Conservation (phyloP, 441 rosid genomes). For the Mallotus repandus region DNA sequence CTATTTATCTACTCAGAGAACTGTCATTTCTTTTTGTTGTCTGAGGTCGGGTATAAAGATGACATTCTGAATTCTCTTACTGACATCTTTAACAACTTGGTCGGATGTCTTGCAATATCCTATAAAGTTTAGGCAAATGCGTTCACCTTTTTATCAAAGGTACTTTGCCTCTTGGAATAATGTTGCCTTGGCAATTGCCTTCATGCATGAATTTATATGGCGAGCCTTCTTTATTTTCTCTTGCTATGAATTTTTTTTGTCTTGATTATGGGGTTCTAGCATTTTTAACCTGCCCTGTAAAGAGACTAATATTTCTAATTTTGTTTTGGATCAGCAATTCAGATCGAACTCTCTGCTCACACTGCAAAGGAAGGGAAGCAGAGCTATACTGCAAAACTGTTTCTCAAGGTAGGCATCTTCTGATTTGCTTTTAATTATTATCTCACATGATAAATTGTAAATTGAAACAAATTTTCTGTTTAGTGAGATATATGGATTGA, state of each 20-base stretch:
- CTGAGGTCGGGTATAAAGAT: not conserved
- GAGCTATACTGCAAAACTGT: slow-evolving; percentile 88
- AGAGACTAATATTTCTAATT: slow-evolving; percentile 17
- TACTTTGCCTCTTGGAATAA: not conserved
- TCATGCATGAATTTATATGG: not conserved
- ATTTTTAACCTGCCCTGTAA: not conserved
- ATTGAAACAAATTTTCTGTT: not conserved
- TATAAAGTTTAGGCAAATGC: not conserved
- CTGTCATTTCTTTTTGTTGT: not conserved
- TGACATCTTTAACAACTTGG: not conserved
- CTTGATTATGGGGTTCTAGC: not conserved
- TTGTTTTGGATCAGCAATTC: slow-evolving; percentile 40
- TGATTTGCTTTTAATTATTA: not conserved
- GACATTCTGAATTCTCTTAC: not conserved
- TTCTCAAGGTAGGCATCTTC: slow-evolving; percentile 57
- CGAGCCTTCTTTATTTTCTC: not conserved
- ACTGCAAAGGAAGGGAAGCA: slow-evolving; percentile 95
- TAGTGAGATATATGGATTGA: slow-evolving; percentile 4
- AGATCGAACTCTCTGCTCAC: slow-evolving; percentile 68
- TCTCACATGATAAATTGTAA: slow-evolving; percentile 4
- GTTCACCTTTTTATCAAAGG: not conserved
- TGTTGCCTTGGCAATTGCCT: not conserved
- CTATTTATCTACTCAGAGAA: not conserved
- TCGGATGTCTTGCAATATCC: not conserved
- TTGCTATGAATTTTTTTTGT: not conserved